A percentile compares a stretch with the other conserved stretches of the same genome.
phyloP scores from a whole-genome alignment of 306 rosid species.

The Pyrus bretschneideri region DNA sequence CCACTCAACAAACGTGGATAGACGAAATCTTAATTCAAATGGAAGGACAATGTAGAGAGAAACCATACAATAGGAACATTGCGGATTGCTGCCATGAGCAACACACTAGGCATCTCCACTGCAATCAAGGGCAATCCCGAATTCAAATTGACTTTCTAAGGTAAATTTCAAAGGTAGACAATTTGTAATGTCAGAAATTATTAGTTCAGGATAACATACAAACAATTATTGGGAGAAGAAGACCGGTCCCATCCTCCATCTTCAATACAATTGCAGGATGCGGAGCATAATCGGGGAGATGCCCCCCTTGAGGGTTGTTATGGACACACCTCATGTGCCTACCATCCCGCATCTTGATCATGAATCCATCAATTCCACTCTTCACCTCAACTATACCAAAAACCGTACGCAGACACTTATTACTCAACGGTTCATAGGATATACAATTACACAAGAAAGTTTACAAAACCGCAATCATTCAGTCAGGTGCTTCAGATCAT shows the following conservation, averaged over 20 bases:
- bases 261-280: constrained; percentile 97
- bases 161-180: neutral
- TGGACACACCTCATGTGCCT: constrained; percentile 82
- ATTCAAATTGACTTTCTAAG: constrained; percentile 15
- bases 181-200: constrained; percentile 2
- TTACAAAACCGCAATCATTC: neutral
- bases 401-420: constrained; percentile 9
- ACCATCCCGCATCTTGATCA: constrained; percentile 96
- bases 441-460: neutral
- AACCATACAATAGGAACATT: constrained; percentile 80
- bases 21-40: neutral
- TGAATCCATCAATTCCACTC: constrained; percentile 92
- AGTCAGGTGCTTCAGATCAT: neutral
- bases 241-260: constrained; percentile 96
- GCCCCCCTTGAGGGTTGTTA: constrained; percentile 94
- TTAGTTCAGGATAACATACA: constrained; percentile 46
- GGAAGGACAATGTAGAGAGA: neutral
- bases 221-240: constrained; percentile 97
- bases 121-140: constrained; percentile 34
- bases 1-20: neutral
- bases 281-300: constrained; percentile 92
- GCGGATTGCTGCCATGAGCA: constrained; percentile 90
- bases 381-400: constrained; percentile 85
- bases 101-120: constrained; percentile 97
- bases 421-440: neutral